phyloP scores from a whole-genome alignment of 2,329 filamentous ascomycete genomes.

The Exophiala bonariae region DNA sequence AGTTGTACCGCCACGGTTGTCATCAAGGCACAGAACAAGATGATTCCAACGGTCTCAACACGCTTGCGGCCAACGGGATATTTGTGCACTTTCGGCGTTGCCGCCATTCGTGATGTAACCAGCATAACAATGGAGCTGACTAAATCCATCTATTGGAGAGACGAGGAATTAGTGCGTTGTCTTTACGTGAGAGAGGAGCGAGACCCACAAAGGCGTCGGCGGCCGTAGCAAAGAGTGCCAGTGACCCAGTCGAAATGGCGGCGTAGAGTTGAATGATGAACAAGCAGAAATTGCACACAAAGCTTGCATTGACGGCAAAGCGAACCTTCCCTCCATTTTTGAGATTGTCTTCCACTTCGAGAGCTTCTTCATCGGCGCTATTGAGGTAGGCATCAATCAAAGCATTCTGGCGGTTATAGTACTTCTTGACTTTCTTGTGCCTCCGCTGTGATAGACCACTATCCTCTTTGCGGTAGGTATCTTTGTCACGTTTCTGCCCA shows the following conservation, averaged over 20 bases:
- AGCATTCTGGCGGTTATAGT: slow-evolving; percentile 42
- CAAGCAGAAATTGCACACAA: slow-evolving; percentile 53
- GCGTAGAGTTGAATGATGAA: slow-evolving; percentile 62
- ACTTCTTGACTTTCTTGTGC: slow-evolving; percentile 40
- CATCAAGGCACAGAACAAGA: slow-evolving; percentile 67
- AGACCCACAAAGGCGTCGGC: slow-evolving; percentile 60
- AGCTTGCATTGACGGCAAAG: slow-evolving; percentile 55
- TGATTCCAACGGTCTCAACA: slow-evolving; percentile 65
- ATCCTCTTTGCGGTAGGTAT: slow-evolving; percentile 16
- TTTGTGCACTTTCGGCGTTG: slow-evolving; percentile 39
- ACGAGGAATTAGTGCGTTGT: slow-evolving; percentile 4
- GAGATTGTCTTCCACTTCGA: slow-evolving; percentile 51
- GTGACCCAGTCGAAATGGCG: slow-evolving; percentile 58
- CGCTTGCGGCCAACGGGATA: slow-evolving; percentile 55
- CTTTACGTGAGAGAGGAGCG: slow-evolving; percentile 11
- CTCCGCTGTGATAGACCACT: slow-evolving; percentile 26
- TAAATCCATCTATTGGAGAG: slow-evolving; percentile 55
- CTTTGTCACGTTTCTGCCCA: slow-evolving; percentile 14
- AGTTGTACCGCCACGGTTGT: slow-evolving; percentile 65
- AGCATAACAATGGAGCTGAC: slow-evolving; percentile 65
- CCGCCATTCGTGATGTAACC: slow-evolving; percentile 60
- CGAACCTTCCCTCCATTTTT: slow-evolving; percentile 54
- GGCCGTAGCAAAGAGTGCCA: slow-evolving; percentile 65
- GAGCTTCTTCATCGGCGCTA: slow-evolving; percentile 56
- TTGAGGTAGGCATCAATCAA: slow-evolving; percentile 52